Conservation (phyloP, 768 basidiomycete species). For the Paxillus ammoniavirescens region DNA sequence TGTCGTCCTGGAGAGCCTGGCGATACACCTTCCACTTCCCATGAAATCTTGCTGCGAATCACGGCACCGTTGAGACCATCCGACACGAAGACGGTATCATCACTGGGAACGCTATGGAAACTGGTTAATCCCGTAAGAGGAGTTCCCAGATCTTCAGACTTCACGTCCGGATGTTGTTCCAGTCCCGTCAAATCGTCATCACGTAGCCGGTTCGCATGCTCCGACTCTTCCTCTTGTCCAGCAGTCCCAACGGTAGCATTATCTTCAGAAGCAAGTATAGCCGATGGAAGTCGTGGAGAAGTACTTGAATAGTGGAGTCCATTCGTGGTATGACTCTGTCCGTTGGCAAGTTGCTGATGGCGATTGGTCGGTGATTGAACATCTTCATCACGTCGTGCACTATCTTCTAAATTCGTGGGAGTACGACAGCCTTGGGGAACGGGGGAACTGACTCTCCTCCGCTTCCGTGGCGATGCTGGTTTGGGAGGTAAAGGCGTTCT, state of each 20-base stretch:
- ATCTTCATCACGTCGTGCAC: constrained; percentile 4
- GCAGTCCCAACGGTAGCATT: not conserved
- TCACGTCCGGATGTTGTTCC: constrained; percentile 32
- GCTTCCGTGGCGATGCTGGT: constrained; percentile 39
- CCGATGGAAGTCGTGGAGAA: not conserved
- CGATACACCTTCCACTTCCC: constrained; percentile 14
- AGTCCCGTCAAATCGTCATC: constrained; percentile 3
- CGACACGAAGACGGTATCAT: constrained; percentile 49
- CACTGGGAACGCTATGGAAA: constrained; percentile 56
- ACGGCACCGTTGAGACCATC: constrained; percentile 30
- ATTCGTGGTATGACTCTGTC: constrained; percentile 14
- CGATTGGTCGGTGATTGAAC: constrained; percentile 6
- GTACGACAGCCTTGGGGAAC: constrained; percentile 19
- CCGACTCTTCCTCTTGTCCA: constrained; percentile 1
- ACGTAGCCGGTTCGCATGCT: not conserved
- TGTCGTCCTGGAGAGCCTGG: constrained; percentile 4
- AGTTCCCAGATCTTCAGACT: constrained; percentile 55
- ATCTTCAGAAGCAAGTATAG: not conserved
- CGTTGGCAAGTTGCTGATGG: constrained; percentile 10
- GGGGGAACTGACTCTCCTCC: constrained; percentile 42
- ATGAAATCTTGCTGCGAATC: constrained; percentile 26
- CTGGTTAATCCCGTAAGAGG: constrained; percentile 49
- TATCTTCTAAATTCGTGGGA: constrained; percentile 4
- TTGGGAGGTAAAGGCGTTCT: constrained; percentile 14
- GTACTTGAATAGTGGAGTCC: constrained; percentile 7